Evolutionary conservation across 192 early-diverging fungal genomes (phyloP).

Genomic region (Funneliformis geosporum): DNA sequence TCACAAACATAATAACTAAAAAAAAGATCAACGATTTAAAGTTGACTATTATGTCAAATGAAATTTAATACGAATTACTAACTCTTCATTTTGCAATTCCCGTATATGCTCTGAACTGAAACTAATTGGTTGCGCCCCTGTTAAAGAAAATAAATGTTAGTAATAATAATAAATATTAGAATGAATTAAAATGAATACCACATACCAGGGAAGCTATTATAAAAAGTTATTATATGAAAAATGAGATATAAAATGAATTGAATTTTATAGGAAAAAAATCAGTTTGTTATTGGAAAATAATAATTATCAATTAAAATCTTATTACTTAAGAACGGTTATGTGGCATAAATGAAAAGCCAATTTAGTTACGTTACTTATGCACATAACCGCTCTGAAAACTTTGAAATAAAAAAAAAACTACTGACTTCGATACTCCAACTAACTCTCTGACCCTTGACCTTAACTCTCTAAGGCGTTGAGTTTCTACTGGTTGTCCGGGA

Average conservation of each 20-base stretch:
- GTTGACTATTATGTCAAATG: not conserved
- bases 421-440: not conserved
- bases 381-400: not conserved
- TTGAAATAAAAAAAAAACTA: not conserved
- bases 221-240: not conserved
- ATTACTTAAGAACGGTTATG: not conserved
- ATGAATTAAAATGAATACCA: not conserved
- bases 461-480: not conserved
- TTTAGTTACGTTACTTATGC: not conserved
- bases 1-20: slow-evolving; percentile 77
- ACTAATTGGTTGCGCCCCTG: slow-evolving; percentile 69
- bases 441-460: not conserved
- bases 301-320: not conserved
- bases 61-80: slow-evolving; percentile 20
- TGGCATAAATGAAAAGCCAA: not conserved
- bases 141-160: slow-evolving; percentile 33
- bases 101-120: slow-evolving; percentile 52
- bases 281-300: not conserved
- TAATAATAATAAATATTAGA: not conserved
- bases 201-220: not conserved
- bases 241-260: not conserved
- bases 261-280: too few relatives aligned
- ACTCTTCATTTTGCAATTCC: slow-evolving; percentile 62
- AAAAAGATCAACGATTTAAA: not conserved
- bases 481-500: not conserved